A percentile compares a stretch with the other conserved stretches of the same genome.
Evolutionary conservation across 225 moss, liverwort and hornwort genomes (phyloP).

Genomic region (Marchantia paleacea): DNA sequence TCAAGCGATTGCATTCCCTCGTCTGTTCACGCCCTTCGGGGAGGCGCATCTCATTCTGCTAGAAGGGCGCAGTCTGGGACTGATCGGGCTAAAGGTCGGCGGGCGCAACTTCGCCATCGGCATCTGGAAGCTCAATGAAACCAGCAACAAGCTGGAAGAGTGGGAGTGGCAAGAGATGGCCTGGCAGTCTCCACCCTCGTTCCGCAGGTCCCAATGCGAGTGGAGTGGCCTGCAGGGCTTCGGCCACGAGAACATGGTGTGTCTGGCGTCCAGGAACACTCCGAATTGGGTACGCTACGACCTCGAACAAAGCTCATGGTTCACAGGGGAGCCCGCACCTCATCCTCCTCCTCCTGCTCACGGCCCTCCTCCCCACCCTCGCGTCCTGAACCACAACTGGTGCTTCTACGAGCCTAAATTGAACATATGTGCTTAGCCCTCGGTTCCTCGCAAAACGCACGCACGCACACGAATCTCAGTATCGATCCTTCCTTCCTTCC

Average conservation of each 20-base stretch:
- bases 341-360: constrained; percentile 6
- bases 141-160: neutral
- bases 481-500: too few relatives aligned
- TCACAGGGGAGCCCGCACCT: constrained; percentile 14
- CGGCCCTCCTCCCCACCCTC: neutral
- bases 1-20: constrained; percentile 20
- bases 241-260: constrained; percentile 27
- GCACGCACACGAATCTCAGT: too few relatives aligned
- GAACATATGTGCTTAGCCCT: constrained; percentile 8
- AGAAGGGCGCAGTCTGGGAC: constrained; percentile 22
- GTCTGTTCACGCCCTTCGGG: constrained; percentile 33
- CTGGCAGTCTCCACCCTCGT: constrained; percentile 15
- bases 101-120: constrained; percentile 32
- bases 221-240: constrained; percentile 27
- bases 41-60: constrained; percentile 24
- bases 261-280: constrained; percentile 20
- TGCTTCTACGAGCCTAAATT: constrained; percentile 31
- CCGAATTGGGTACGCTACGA: constrained; percentile 9
- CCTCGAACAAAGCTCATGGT: constrained; percentile 20
- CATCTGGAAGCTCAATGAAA: constrained; percentile 23
- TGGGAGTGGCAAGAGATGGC: constrained; percentile 21
- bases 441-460: neutral
- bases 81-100: constrained; percentile 35
- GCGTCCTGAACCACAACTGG: constrained; percentile 24
- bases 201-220: constrained; percentile 7